Base-by-base conservation (phyloP, 2,329 filamentous ascomycete genomes). In the Diaporthe sp. region DNA sequence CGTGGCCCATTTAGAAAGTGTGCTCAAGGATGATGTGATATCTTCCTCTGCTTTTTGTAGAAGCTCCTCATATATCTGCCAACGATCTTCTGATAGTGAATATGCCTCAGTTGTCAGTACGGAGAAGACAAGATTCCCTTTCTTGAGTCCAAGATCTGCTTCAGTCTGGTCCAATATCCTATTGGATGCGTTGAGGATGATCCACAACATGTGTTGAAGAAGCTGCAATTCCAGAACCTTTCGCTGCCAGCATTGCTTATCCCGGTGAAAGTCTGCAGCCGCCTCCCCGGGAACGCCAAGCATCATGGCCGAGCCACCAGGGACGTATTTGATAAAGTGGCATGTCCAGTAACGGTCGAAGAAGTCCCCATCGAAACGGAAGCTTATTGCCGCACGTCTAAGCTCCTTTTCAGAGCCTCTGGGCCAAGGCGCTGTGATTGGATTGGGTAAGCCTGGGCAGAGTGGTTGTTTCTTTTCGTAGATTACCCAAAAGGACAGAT, bases 271-370 rank as follows among this genome's bases (percentile, higher is more conserved):
- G 15, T 57, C n/a, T 39, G 37, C 37, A 39, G 10, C 10, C 37
- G 10, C 2, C 2, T 39, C 12, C 37, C 12, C 37, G 12, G 37
- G 37, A 39, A 39, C 37, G 37, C 37, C 37, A 12, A 10, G 37
- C 37, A 39, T 12, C 9, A 39, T 39, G 37, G 2, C 8, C 37
- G 37, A 39, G 10, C 9, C 37, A 39, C 22, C 57, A 39, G 75
- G 72, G 9, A 73, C 25, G 47, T 76, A 58, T 61, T 82, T 76
- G 20, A 82, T 71, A n/a, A 81, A 71, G 61, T 81, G 77, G 51
- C 81, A 82, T 1, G 82, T 83, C 82, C 82, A 83, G 49, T 80
- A 82, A 0, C 82, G 79, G 57, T 83, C 82, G 34, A 81, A 83
- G 51, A 82, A 81, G 73, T 84, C 81, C 5, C 82, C 82, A 10